Conservation (phyloP, 1,284 basidiomycete genomes). For the Ustilago vetiveriae region DNA sequence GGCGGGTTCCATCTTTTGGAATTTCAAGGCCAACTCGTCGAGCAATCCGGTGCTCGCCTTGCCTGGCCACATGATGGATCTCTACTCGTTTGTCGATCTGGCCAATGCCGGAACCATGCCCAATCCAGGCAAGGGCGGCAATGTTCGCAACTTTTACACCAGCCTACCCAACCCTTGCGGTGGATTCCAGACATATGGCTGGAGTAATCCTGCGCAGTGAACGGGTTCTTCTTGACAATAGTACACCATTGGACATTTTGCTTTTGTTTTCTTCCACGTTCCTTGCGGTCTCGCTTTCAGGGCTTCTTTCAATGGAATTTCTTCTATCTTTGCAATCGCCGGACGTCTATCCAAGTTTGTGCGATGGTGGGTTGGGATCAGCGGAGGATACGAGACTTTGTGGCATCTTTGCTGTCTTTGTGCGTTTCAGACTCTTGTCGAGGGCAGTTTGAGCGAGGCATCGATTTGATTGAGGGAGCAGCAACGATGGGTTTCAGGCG, state of each 20-base stretch:
- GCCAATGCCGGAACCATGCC: constrained; percentile 32
- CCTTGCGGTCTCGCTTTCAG: too few relatives aligned
- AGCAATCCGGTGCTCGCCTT: constrained; percentile 33
- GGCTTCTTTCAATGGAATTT: too few relatives aligned
- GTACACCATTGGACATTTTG: background rate
- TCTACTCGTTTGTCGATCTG: constrained; percentile 54
- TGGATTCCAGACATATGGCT: constrained; percentile 32
- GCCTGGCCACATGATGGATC: constrained; percentile 21
- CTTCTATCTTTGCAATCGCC: too few relatives aligned
- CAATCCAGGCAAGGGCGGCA: constrained; percentile 36
- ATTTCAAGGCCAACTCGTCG: constrained; percentile 52
- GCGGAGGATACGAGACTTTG: too few relatives aligned
- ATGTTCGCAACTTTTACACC: constrained; percentile 31
- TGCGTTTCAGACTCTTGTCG: too few relatives aligned
- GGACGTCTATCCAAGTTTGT: too few relatives aligned
- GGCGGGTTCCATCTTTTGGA: constrained; percentile 63
- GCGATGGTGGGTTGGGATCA: too few relatives aligned
- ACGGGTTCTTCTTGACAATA: too few relatives aligned
- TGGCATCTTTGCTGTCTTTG: too few relatives aligned
- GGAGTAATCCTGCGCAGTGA: constrained; percentile 24
- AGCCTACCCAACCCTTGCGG: constrained; percentile 36
- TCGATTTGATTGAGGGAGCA: too few relatives aligned
- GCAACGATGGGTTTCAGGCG: too few relatives aligned
- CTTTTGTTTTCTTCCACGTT: background rate
- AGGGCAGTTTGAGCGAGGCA: too few relatives aligned